Evolutionary conservation across 2,329 filamentous ascomycete species (phyloP).

Genomic region (Stagonosporopsis chrysanthemi): DNA sequence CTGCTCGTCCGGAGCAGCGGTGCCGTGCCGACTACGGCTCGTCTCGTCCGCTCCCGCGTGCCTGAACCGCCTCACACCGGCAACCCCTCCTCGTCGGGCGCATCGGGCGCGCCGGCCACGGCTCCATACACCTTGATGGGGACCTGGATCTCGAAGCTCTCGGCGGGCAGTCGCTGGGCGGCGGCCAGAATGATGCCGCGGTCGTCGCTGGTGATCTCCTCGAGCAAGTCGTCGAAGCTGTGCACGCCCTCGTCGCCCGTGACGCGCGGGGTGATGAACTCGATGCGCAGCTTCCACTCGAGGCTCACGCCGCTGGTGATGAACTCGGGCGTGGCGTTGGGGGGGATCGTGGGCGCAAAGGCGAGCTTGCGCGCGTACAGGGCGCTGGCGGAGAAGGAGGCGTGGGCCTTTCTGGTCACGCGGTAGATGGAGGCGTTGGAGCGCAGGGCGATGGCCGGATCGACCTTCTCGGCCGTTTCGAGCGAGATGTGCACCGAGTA

Average conservation of each 20-base stretch:
- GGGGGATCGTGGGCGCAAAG: slow-evolving; percentile 84
- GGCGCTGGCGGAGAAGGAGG: slow-evolving; percentile 79
- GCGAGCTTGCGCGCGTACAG: slow-evolving; percentile 80
- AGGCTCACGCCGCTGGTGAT: slow-evolving; percentile 86
- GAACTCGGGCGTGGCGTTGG: slow-evolving; percentile 86
- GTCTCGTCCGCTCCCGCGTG: background rate
- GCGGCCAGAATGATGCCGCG: slow-evolving; percentile 79
- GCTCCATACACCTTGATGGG: slow-evolving; percentile 80
- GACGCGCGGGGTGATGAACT: slow-evolving; percentile 83
- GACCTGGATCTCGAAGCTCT: slow-evolving; percentile 90
- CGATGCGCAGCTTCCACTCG: slow-evolving; percentile 87
- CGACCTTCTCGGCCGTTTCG: slow-evolving; percentile 86
- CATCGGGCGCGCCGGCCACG: slow-evolving; percentile 52
- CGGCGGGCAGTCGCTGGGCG: slow-evolving; percentile 78
- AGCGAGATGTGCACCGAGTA: slow-evolving; percentile 85
- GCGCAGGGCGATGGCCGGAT: slow-evolving; percentile 79
- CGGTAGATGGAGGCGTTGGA: slow-evolving; percentile 86
- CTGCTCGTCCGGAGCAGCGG: too few relatives aligned
- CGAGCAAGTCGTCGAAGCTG: slow-evolving; percentile 64
- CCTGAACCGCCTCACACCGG: slow-evolving; percentile 31
- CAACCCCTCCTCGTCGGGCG: slow-evolving; percentile 42
- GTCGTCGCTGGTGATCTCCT: slow-evolving; percentile 80
- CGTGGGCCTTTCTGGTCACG: slow-evolving; percentile 83
- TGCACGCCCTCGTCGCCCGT: slow-evolving; percentile 43
- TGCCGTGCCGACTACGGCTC: background rate